Percentiles rank a stretch among this genome's conserved stretches.
phyloP scores from a whole-genome alignment of 75 land plant species.

The Cryptomeria japonica region DNA sequence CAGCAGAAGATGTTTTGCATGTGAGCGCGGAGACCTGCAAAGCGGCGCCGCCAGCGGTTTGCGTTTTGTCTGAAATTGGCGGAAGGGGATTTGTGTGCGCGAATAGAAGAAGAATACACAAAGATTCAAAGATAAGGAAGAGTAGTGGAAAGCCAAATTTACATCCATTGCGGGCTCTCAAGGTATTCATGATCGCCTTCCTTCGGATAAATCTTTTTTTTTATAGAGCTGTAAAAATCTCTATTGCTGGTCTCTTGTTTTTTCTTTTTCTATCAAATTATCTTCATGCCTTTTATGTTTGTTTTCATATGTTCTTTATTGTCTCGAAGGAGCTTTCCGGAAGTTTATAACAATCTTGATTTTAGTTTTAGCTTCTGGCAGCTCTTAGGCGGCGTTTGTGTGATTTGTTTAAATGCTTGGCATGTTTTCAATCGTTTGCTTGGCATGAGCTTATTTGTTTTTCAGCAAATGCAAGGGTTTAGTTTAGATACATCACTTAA shows the following conservation, averaged over 20 bases:
- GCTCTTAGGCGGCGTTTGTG: background rate
- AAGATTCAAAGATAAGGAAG: background rate
- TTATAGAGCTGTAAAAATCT: background rate
- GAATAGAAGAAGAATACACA: background rate
- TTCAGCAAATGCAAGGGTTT: background rate
- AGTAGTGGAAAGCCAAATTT: background rate
- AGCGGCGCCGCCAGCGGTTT: background rate
- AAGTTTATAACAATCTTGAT: background rate
- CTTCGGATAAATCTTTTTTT: background rate
- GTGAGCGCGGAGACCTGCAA: too few species aligned
- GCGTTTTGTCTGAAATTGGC: background rate
- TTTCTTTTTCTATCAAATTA: too few species aligned
- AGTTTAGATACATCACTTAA: background rate
- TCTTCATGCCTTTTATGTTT: background rate
- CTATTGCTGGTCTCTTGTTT: too few species aligned
- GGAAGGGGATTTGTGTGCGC: background rate
- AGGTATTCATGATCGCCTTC: background rate
- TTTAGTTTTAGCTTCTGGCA: background rate
- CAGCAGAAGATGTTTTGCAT: too few species aligned
- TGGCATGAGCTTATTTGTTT: background rate
- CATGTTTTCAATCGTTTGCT: too few species aligned
- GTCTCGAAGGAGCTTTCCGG: background rate
- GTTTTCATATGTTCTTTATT: background rate
- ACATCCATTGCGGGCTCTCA: background rate
- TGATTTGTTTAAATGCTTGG: too few species aligned